Percentiles rank a stretch among this genome's conserved stretches.
phyloP scores from a whole-genome alignment of 2,329 filamentous ascomycete species.

The Colletotrichum sp. region DNA sequence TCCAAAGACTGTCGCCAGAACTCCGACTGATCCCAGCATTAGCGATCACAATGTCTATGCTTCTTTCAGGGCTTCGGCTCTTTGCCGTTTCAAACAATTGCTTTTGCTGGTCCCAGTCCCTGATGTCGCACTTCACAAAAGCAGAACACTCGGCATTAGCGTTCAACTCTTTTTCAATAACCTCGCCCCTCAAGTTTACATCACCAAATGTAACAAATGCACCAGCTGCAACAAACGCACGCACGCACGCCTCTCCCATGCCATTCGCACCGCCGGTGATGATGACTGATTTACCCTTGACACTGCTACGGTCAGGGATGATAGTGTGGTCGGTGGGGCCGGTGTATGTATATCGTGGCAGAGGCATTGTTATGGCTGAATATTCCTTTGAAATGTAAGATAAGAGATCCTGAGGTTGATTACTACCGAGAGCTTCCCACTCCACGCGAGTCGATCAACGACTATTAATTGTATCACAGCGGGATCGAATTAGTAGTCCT shows the following conservation, averaged over 20 bases:
- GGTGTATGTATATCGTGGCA: conserved; percentile 32
- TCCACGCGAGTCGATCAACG: neutral
- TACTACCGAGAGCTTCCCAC: neutral
- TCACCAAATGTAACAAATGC: conserved; percentile 48
- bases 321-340: conserved; percentile 39
- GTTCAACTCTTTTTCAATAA: conserved; percentile 37
- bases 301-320: conserved; percentile 37
- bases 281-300: conserved; percentile 50
- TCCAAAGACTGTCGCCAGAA: conserved; percentile 42
- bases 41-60: conserved; percentile 51
- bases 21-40: conserved; percentile 50
- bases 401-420: neutral
- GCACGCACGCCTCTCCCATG: conserved; percentile 41
- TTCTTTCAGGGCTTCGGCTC: conserved; percentile 37
- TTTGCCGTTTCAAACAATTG: conserved; percentile 44
- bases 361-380: conserved; percentile 18
- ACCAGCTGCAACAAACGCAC: conserved; percentile 38
- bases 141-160: conserved; percentile 23
- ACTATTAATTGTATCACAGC: neutral
- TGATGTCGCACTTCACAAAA: conserved; percentile 47
- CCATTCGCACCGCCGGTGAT: conserved; percentile 53
- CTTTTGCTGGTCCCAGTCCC: conserved; percentile 47
- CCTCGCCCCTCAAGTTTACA: conserved; percentile 36
- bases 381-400: neutral
- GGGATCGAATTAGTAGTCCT: neutral